Percentiles rank a stretch among this genome's conserved stretches.
Evolutionary conservation across 306 rosid species (phyloP).

Genomic region (Casuarina glauca): DNA sequence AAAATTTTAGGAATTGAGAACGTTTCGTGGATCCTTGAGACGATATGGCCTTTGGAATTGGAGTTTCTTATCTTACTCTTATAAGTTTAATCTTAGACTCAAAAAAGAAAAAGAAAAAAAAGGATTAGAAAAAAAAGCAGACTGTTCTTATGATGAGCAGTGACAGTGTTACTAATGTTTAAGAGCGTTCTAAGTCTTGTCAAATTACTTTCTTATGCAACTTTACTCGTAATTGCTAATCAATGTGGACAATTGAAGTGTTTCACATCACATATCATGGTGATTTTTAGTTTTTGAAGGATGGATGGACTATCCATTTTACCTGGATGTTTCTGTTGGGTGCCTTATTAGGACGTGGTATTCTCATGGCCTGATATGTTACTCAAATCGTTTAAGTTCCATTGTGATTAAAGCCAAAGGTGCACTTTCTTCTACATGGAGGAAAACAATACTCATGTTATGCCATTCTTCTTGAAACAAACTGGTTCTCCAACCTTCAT

Average conservation of each 20-base stretch:
- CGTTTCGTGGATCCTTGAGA: not conserved
- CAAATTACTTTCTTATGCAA: conserved; percentile 4
- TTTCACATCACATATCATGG: not conserved
- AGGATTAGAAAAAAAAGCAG: not conserved
- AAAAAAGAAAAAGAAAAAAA: not conserved
- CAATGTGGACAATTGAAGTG: not conserved
- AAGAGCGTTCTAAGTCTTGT: not conserved
- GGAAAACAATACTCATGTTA: not conserved
- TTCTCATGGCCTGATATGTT: not conserved
- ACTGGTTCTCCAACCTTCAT: too few species aligned
- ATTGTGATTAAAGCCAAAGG: not conserved
- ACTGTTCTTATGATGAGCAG: conserved; percentile 1
- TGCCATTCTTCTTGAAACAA: not conserved
- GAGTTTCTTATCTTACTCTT: not conserved
- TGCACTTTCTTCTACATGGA: not conserved
- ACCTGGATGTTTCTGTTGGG: not conserved
- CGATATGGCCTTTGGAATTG: not conserved
- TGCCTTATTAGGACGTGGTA: not conserved
- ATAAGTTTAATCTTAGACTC: not conserved
- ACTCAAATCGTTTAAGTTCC: not conserved
- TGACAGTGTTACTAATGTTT: not conserved
- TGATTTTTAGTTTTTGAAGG: not conserved
- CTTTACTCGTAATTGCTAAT: not conserved
- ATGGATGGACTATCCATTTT: not conserved
- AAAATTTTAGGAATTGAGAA: not conserved